Conservation (phyloP, 192 early-diverging fungal genomes). For the Linderina pennispora region DNA sequence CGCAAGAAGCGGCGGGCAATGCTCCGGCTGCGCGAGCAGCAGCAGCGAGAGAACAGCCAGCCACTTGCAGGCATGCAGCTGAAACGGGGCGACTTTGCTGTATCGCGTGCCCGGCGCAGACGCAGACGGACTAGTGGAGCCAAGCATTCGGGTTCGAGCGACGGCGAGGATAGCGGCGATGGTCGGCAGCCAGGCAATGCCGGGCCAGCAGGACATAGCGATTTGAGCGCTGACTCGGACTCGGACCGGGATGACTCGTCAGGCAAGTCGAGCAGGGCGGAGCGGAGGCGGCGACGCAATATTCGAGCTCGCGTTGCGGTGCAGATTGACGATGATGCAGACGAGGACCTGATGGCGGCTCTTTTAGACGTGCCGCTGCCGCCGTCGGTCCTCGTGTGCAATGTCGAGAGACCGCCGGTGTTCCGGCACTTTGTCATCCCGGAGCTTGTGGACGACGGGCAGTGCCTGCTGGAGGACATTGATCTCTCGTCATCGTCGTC, state of each 20-base stretch:
- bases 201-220: too few relatives aligned
- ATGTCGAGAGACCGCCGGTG: constrained; percentile 16
- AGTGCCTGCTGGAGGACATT: constrained; percentile 4
- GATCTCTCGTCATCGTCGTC: constrained; percentile 14
- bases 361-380: constrained; percentile 52
- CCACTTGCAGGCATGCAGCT: too few relatives aligned
- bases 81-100: not conserved
- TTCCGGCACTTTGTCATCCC: constrained; percentile 9
- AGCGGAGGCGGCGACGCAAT: constrained; percentile 4
- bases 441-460: not conserved
- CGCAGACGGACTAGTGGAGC: not conserved
- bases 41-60: not conserved
- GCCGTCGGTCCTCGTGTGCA: constrained; percentile 59
- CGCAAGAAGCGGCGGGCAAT: constrained; percentile 27
- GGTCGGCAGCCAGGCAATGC: too few relatives aligned
- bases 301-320: constrained; percentile 50
- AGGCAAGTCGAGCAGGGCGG: constrained; percentile 1
- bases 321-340: constrained; percentile 77
- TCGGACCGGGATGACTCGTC: not conserved
- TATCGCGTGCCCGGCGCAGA: not conserved
- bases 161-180: not conserved
- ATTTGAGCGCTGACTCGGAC: not conserved
- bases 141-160: not conserved
- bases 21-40: constrained; percentile 13
- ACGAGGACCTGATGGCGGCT: constrained; percentile 64